Evolutionary conservation across 371 early-diverging fungal genomes (phyloP).

Genomic region (Apophysomyces variabilis): DNA sequence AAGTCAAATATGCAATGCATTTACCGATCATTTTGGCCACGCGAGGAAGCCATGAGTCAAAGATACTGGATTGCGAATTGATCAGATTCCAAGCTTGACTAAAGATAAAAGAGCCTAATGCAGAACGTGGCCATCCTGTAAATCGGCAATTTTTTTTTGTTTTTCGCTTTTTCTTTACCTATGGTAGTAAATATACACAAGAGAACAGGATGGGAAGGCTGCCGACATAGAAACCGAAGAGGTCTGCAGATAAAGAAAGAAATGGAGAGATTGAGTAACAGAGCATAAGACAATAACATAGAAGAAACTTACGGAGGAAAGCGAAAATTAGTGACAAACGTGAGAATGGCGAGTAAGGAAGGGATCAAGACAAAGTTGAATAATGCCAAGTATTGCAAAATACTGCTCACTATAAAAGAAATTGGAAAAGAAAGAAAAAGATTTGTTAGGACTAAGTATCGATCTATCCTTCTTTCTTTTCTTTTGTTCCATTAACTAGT

Average conservation of each 20-base stretch:
- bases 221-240: conserved; percentile 48
- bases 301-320: conserved; percentile 44
- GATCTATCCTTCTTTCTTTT: not conserved
- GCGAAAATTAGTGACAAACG: conserved; percentile 25
- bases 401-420: conserved; percentile 17
- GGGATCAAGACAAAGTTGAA: conserved; percentile 47
- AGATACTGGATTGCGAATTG: conserved; percentile 46
- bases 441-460: not conserved
- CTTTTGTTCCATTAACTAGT: conserved; percentile 15
- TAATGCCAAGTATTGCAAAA: conserved; percentile 44
- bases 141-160: not conserved
- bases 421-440: not conserved
- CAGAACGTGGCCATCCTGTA: not conserved
- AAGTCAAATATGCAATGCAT: not conserved
- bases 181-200: conserved; percentile 48
- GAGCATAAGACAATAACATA: not conserved
- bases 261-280: not conserved
- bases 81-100: conserved; percentile 57
- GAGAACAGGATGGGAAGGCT: conserved; percentile 44
- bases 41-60: conserved; percentile 50
- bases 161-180: conserved; percentile 28
- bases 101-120: conserved; percentile 52
- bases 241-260: conserved; percentile 29
- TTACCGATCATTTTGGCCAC: conserved; percentile 51
- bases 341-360: conserved; percentile 37